Evolutionary conservation across 2,329 filamentous ascomycete genomes (phyloP).

Genomic region (Talaromyces sp.): DNA sequence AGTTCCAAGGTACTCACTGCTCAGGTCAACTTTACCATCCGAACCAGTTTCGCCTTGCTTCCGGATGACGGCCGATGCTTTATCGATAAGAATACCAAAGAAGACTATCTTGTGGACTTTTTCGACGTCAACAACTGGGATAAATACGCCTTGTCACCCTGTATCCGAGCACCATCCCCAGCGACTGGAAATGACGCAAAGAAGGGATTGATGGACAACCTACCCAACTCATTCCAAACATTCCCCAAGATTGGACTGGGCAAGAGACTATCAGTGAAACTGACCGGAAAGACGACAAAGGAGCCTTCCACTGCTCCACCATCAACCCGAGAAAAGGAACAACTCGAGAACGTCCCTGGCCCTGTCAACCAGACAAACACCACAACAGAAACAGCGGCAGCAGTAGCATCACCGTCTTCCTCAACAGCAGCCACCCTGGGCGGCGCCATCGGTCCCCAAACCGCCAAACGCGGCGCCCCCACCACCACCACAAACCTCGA

Average conservation of each 20-base stretch:
- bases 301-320: constrained; percentile 6
- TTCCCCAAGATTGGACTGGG: constrained; percentile 17
- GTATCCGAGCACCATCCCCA: constrained; percentile 63
- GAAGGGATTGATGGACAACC: constrained; percentile 25
- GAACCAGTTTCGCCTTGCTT: constrained; percentile 78
- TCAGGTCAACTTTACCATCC: constrained; percentile 86
- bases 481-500: constrained; percentile 6
- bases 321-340: constrained; percentile 10
- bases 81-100: constrained; percentile 72
- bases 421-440: neutral
- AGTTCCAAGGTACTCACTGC: constrained; percentile 87
- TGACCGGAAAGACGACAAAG: constrained; percentile 16
- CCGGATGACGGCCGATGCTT: constrained; percentile 86
- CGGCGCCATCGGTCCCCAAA: constrained; percentile 5
- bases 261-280: constrained; percentile 28
- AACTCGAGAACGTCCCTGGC: constrained; percentile 7
- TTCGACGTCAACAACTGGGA: constrained; percentile 76
- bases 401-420: neutral
- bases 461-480: constrained; percentile 18
- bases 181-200: constrained; percentile 39
- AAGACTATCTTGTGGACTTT: constrained; percentile 78
- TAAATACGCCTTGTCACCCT: constrained; percentile 71
- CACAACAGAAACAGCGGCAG: neutral
- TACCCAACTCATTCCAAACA: constrained; percentile 29
- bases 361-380: constrained; percentile 1